Percentiles rank a stretch among this genome's conserved stretches.
Conservation (phyloP, 192 early-diverging fungal species). For the Cetraspora pellucida region DNA sequence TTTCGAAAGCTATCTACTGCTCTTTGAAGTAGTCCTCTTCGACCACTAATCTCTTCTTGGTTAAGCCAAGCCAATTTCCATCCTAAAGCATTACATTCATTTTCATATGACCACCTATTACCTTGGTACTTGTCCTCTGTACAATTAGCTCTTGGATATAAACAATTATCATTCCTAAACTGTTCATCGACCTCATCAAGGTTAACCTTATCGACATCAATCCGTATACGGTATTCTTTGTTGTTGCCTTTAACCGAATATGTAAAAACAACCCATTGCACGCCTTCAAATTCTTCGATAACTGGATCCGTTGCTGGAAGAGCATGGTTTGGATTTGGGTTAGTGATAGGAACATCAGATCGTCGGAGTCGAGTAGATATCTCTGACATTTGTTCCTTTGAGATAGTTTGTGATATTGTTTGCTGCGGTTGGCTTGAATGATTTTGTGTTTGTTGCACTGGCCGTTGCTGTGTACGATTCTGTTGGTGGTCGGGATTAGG, state of each 20-base stretch:
- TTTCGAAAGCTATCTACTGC: slow-evolving; percentile 84
- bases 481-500: slow-evolving; percentile 7
- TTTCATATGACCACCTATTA: slow-evolving; percentile 84
- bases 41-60: slow-evolving; percentile 59
- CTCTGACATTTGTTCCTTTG: background rate
- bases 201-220: slow-evolving; percentile 68
- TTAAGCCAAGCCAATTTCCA: slow-evolving; percentile 87
- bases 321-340: slow-evolving; percentile 15
- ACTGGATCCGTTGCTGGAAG: slow-evolving; percentile 37
- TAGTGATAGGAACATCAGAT: background rate
- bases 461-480: slow-evolving; percentile 17
- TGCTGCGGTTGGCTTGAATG: slow-evolving; percentile 8
- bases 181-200: slow-evolving; percentile 50
- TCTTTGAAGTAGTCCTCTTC: slow-evolving; percentile 78
- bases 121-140: slow-evolving; percentile 67
- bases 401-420: background rate
- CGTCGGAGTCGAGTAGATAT: background rate
- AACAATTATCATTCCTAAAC: slow-evolving; percentile 76
- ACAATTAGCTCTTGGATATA: slow-evolving; percentile 83
- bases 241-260: slow-evolving; percentile 70
- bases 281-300: slow-evolving; percentile 48
- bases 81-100: slow-evolving; percentile 80
- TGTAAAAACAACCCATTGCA: slow-evolving; percentile 69
- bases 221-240: slow-evolving; percentile 65
- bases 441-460: background rate